A percentile compares a stretch with the other conserved stretches of the same genome.
These are phyloP conservation scores for Coemansia sp. DNA, from an alignment of 192 early-diverging fungal genomes.

Conservation along the genomic window DNA sequence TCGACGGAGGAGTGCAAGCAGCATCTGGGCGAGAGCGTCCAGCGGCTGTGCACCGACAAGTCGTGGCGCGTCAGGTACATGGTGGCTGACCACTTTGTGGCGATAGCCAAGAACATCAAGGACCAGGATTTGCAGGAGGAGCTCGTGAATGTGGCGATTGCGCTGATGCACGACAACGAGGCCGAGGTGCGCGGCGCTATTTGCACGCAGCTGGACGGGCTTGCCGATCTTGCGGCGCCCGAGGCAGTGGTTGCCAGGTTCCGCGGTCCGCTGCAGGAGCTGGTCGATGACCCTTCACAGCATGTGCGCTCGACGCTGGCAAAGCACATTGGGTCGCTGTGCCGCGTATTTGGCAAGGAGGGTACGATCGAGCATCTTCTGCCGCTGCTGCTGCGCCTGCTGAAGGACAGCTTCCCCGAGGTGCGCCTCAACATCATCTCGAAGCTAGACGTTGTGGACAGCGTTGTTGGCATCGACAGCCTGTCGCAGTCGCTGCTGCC, in stretches of 20 bases:
- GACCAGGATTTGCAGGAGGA: conserved; percentile 67
- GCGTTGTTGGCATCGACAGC: conserved; percentile 95
- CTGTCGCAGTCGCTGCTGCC: conserved; percentile 96
- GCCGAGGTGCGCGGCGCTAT: conserved; percentile 97
- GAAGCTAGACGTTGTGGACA: conserved; percentile 93
- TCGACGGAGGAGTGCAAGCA: conserved; percentile 73
- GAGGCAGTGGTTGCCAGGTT: conserved; percentile 74
- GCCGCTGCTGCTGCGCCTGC: conserved; percentile 91
- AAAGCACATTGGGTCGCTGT: conserved; percentile 93
- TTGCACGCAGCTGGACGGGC: conserved; percentile 78
- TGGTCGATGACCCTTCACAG: conserved; percentile 94
- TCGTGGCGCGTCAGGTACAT: conserved; percentile 99
- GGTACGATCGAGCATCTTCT: conserved; percentile 91
- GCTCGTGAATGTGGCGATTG: conserved; percentile 80
- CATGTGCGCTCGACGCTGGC: conserved; percentile 95
- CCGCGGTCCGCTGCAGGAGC: conserved; percentile 87
- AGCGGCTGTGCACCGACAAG: conserved; percentile 81
- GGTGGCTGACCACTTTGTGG: conserved; percentile 98
- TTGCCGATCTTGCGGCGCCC: conserved; percentile 73
- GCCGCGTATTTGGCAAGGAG: conserved; percentile 93
- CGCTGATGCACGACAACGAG: conserved; percentile 91
- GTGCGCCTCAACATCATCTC: conserved; percentile 99
- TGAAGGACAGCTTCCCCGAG: conserved; percentile 97
- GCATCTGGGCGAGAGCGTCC: conserved; percentile 73
- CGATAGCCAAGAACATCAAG: conserved; percentile 61